Percentiles rank a stretch among this genome's conserved stretches.
Evolutionary conservation across 2,329 filamentous ascomycete species (phyloP).

Genomic region (Apiospora aurea): DNA sequence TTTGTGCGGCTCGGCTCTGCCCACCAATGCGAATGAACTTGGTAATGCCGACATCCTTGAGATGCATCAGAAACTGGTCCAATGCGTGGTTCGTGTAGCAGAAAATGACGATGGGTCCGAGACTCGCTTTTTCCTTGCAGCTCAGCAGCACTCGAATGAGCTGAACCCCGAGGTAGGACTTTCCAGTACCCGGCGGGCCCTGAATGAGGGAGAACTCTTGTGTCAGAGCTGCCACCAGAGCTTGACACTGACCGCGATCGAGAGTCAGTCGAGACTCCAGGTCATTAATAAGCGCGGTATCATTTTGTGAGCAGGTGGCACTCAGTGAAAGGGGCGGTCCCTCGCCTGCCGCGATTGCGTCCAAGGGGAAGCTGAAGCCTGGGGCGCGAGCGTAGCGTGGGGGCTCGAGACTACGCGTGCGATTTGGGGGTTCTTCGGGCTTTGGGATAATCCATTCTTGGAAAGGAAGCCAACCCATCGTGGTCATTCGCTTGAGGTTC

Average conservation of each 20-base stretch:
- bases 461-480: neutral
- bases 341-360: constrained; percentile 37
- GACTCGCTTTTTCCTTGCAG: constrained; percentile 45
- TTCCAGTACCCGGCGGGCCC: constrained; percentile 75
- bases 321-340: constrained; percentile 57
- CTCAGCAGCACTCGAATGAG: constrained; percentile 62
- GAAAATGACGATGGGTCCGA: constrained; percentile 60
- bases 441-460: neutral
- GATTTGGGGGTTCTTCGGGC: neutral
- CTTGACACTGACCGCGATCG: constrained; percentile 58
- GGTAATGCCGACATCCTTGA: constrained; percentile 54
- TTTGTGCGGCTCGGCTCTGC: constrained; percentile 60
- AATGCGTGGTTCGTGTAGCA: constrained; percentile 60
- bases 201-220: constrained; percentile 68
- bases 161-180: constrained; percentile 65
- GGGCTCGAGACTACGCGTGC: neutral
- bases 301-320: constrained; percentile 42
- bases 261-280: constrained; percentile 51
- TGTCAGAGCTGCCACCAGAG: constrained; percentile 61
- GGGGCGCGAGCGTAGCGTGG: neutral
- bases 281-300: constrained; percentile 32
- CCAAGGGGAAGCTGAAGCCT: neutral
- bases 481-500: neutral
- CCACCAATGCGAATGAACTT: constrained; percentile 69
- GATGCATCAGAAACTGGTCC: constrained; percentile 66